Evolutionary conservation across 2,329 filamentous ascomycete species (phyloP).

Genomic region (Ceratocystis eucalypticola): DNA sequence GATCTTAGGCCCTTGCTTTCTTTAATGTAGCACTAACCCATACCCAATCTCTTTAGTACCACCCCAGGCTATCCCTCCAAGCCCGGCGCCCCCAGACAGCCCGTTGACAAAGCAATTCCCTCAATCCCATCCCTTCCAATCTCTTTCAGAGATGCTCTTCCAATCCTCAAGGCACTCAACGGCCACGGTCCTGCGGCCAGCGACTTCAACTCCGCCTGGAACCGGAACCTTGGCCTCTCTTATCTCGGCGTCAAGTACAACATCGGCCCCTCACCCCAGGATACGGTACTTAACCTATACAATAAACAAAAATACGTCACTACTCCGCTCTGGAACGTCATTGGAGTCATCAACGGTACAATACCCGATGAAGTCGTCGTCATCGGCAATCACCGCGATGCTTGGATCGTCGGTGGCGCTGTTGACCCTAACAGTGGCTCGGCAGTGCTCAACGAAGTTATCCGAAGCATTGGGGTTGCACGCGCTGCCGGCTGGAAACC

Average conservation of each 20-base stretch:
- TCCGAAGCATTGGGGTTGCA: constrained; percentile 60
- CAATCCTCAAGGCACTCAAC: constrained; percentile 79
- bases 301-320: constrained; percentile 74
- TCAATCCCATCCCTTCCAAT: constrained; percentile 84
- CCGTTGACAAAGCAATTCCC: constrained; percentile 57
- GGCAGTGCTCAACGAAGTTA: constrained; percentile 63
- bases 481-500: constrained; percentile 46
- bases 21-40: background rate
- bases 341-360: constrained; percentile 81
- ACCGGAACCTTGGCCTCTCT: constrained; percentile 53
- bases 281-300: constrained; percentile 55
- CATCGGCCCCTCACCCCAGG: constrained; percentile 65
- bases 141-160: constrained; percentile 74
- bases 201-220: constrained; percentile 62
- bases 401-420: constrained; percentile 77
- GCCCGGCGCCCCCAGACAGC: constrained; percentile 65
- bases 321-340: constrained; percentile 79
- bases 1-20: too few relatives aligned
- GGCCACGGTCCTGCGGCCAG: constrained; percentile 68
- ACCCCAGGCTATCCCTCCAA: constrained; percentile 90
- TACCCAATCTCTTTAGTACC: constrained; percentile 34
- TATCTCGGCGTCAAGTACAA: constrained; percentile 76
- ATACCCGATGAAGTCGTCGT: constrained; percentile 75
- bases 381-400: constrained; percentile 83
- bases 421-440: constrained; percentile 74